phyloP scores from a whole-genome alignment of 2,329 filamentous ascomycete genomes.

The Aspergillus piperis region DNA sequence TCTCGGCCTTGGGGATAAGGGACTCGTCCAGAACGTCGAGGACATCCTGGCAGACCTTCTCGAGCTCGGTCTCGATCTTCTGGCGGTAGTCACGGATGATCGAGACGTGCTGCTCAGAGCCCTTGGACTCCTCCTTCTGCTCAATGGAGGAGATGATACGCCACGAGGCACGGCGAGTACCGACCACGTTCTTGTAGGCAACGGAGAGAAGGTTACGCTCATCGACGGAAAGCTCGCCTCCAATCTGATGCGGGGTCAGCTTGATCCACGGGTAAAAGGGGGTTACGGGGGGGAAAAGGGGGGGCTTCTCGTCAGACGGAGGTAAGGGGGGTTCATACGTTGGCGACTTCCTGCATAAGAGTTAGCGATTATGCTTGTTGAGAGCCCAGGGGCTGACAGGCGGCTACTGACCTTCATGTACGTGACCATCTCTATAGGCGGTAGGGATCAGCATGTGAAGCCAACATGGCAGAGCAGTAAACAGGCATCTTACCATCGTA shows the following conservation, averaged over 20 bases:
- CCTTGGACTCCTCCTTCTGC: constrained; percentile 99
- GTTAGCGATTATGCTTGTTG: constrained; percentile 27
- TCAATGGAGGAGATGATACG: constrained; percentile 99
- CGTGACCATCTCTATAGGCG: constrained; percentile 79
- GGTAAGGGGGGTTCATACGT: constrained; percentile 56
- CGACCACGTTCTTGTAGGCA: constrained; percentile 99
- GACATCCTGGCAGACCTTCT: constrained; percentile 97
- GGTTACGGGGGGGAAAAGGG: constrained; percentile 12
- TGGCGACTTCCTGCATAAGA: constrained; percentile 78
- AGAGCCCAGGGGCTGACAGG: constrained; percentile 24
- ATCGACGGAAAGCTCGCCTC: constrained; percentile 68
- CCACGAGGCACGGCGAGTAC: constrained; percentile 97
- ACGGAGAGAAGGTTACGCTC: constrained; percentile 92
- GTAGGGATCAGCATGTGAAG: constrained; percentile 30
- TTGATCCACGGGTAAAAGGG: constrained; percentile 9
- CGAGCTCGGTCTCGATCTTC: constrained; percentile 97
- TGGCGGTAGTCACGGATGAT: constrained; percentile 96
- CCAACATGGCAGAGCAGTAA: not conserved
- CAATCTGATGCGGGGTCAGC: constrained; percentile 51
- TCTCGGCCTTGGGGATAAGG: constrained; percentile 92
- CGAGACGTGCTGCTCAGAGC: constrained; percentile 87
- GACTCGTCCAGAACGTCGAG: constrained; percentile 90
- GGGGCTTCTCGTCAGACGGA: constrained; percentile 5
- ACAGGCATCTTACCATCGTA: constrained; percentile 74
- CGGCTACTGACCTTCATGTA: constrained; percentile 81